phyloP scores from a whole-genome alignment of 106 monocot genomes.

The Apostasia shenzhenica region DNA sequence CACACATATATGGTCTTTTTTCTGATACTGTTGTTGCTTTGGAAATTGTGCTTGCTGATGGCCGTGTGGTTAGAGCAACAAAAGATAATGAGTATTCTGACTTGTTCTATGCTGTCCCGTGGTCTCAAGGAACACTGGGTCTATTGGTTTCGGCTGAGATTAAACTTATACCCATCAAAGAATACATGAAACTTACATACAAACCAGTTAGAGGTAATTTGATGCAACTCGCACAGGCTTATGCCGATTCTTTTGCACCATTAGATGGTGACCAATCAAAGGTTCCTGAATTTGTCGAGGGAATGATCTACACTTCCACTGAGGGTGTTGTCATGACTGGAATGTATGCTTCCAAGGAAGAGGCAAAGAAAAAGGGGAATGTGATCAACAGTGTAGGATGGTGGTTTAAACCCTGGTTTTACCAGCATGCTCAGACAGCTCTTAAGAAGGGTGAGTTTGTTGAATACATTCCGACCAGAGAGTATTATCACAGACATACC shows the following conservation, averaged over 20 bases:
- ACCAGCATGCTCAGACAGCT: slow-evolving; percentile 29
- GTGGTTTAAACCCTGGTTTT: slow-evolving; percentile 38
- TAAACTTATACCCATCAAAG: slow-evolving; percentile 32
- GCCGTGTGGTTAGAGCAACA: slow-evolving; percentile 26
- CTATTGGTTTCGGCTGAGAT: slow-evolving; percentile 30
- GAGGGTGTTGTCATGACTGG: slow-evolving; percentile 30
- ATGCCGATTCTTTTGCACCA: slow-evolving; percentile 34
- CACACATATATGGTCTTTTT: slow-evolving; percentile 33
- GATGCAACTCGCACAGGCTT: slow-evolving; percentile 25
- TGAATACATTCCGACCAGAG: slow-evolving; percentile 35
- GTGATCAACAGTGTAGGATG: slow-evolving; percentile 25
- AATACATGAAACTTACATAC: slow-evolving; percentile 42
- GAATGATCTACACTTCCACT: slow-evolving; percentile 16
- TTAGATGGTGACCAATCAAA: slow-evolving; percentile 24
- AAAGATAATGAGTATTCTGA: slow-evolving; percentile 31
- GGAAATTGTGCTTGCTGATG: slow-evolving; percentile 31
- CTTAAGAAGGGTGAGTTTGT: slow-evolving; percentile 31
- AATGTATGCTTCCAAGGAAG: slow-evolving; percentile 25
- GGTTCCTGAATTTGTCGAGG: slow-evolving; percentile 32
- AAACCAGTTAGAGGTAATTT: slow-evolving; percentile 18
- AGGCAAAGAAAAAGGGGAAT: slow-evolving; percentile 28
- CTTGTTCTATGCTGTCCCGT: slow-evolving; percentile 30
- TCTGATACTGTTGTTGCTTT: slow-evolving; percentile 30
- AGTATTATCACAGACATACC: slow-evolving; percentile 34
- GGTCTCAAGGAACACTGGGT: slow-evolving; percentile 31